Conservation (phyloP, 352 stramenopile genomes). For the Phytophthora agathidicida region DNA sequence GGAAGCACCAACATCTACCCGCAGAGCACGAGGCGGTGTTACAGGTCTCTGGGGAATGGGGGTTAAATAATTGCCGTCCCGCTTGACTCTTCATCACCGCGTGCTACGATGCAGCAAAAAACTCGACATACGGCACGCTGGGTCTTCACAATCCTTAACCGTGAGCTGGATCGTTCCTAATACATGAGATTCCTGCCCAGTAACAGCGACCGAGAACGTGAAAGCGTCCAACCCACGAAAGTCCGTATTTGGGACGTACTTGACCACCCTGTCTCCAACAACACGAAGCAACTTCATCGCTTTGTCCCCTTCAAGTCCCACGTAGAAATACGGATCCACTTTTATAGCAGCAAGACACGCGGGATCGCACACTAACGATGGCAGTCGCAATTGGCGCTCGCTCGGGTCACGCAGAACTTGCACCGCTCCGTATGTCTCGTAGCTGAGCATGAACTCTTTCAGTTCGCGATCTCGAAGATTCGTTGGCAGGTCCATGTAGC, state of each 20-base stretch:
- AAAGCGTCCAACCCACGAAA: constrained; percentile 63
- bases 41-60: no score
- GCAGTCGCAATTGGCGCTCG: constrained; percentile 57
- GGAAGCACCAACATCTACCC: no score
- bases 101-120: constrained; percentile 33
- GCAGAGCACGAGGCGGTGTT: no score
- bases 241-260: constrained; percentile 58
- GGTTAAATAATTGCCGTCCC: no score
- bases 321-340: constrained; percentile 68
- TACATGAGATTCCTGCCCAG: constrained; percentile 45
- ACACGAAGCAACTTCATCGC: constrained; percentile 54
- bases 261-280: constrained; percentile 47
- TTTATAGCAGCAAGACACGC: constrained; percentile 47
- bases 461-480: constrained; percentile 50
- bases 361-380: constrained; percentile 53
- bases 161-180: constrained; percentile 61
- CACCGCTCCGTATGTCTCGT: constrained; percentile 49
- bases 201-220: constrained; percentile 63
- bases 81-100: constrained; percentile 22
- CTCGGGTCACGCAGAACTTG: constrained; percentile 56
- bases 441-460: constrained; percentile 53
- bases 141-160: constrained; percentile 62
- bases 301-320: constrained; percentile 50
- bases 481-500: constrained; percentile 46
- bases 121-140: constrained; percentile 38